phyloP scores from a whole-genome alignment of 2,329 filamentous ascomycete genomes.

The Thelonectria blattea region DNA sequence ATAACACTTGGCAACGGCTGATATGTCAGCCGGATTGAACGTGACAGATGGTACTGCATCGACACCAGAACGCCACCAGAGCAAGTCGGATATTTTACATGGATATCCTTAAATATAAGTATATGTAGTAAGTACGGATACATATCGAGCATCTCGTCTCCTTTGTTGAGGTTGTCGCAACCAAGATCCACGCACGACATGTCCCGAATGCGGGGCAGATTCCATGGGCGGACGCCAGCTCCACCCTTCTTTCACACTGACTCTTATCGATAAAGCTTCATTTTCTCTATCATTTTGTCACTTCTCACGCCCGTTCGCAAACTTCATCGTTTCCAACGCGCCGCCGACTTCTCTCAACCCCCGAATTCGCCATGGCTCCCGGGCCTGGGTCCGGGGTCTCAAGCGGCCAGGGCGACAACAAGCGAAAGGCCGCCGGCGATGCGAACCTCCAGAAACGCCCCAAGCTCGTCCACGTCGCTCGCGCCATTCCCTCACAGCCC shows the following conservation, averaged over 20 bases:
- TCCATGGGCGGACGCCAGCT: not conserved
- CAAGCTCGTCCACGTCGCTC: slow-evolving; percentile 51
- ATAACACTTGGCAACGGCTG: too few species aligned
- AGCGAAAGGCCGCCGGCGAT: slow-evolving; percentile 38
- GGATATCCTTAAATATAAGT: too few species aligned
- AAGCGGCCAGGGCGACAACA: slow-evolving; percentile 34
- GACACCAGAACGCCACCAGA: too few species aligned
- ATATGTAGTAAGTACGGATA: too few species aligned
- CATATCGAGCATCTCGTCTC: not conserved
- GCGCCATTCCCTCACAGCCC: slow-evolving; percentile 57
- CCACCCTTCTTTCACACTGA: not conserved
- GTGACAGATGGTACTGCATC: too few species aligned
- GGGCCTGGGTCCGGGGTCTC: slow-evolving; percentile 35
- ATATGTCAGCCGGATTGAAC: too few species aligned
- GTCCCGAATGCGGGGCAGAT: not conserved
- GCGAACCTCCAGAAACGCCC: slow-evolving; percentile 49
- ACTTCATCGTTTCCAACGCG: slow-evolving; percentile 1
- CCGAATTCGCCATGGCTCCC: slow-evolving; percentile 37
- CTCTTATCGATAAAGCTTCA: slow-evolving; percentile 41
- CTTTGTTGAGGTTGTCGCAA: not conserved
- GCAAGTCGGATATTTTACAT: too few species aligned
- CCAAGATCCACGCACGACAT: not conserved
- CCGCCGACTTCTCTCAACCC: slow-evolving; percentile 7
- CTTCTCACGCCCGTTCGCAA: not conserved
- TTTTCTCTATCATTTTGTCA: slow-evolving; percentile 15